Evolutionary conservation across 768 basidiomycete species (phyloP).

Genomic region (Amanita muscaria): DNA sequence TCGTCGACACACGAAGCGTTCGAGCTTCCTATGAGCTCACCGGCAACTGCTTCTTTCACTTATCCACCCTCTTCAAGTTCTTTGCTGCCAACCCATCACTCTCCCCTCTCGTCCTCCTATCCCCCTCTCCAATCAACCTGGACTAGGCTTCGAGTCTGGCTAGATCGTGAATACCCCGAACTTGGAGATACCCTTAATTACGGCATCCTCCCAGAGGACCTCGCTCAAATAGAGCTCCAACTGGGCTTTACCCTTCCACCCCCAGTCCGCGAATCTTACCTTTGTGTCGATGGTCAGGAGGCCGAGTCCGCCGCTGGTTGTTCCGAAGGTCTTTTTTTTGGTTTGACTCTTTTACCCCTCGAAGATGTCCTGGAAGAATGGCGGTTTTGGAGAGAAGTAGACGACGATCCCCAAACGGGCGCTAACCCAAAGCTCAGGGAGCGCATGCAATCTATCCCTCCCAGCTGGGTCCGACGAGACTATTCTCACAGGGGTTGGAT

Average conservation of each 20-base stretch:
- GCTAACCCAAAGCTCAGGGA: slow-evolving; percentile 64
- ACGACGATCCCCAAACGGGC: slow-evolving; percentile 79
- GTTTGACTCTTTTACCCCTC: slow-evolving; percentile 84
- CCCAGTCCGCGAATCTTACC: slow-evolving; percentile 86
- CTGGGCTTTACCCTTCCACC: slow-evolving; percentile 79
- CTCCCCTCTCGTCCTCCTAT: slow-evolving; percentile 42
- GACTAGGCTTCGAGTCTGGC: slow-evolving; percentile 76
- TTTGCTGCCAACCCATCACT: slow-evolving; percentile 62
- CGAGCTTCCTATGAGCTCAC: slow-evolving; percentile 71
- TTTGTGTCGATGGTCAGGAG: slow-evolving; percentile 88
- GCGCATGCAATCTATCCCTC: slow-evolving; percentile 84
- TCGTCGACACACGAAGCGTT: slow-evolving; percentile 83
- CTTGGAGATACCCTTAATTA: slow-evolving; percentile 93
- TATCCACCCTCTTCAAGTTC: slow-evolving; percentile 75
- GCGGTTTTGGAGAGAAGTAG: slow-evolving; percentile 93
- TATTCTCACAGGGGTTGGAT: slow-evolving; percentile 97
- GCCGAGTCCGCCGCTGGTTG: slow-evolving; percentile 82
- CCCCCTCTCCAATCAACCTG: slow-evolving; percentile 81
- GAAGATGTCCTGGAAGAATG: slow-evolving; percentile 95
- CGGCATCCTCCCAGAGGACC: slow-evolving; percentile 72
- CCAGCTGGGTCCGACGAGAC: slow-evolving; percentile 77
- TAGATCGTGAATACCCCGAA: slow-evolving; percentile 83
- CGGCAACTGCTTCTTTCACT: slow-evolving; percentile 53
- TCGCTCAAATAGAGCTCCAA: slow-evolving; percentile 75
- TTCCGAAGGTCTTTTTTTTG: slow-evolving; percentile 89